Evolutionary conservation across 371 early-diverging fungal genomes (phyloP), one percentile per base, ranked within the genome.

Genomic region (Smittium culicis): DNA sequence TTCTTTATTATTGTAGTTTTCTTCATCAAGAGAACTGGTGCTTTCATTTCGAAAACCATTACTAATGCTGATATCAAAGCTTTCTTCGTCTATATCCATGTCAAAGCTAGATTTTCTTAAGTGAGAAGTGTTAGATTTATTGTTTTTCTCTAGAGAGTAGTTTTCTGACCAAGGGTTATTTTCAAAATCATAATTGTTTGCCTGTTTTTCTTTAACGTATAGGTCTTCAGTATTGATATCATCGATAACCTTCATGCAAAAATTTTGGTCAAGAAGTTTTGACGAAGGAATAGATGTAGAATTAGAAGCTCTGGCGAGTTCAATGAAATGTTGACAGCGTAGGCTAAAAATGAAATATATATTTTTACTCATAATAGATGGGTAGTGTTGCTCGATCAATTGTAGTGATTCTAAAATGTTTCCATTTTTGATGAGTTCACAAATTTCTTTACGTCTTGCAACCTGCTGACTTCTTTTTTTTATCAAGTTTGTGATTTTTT

Each of bases 301-400:
- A 57, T 62, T 62, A 25, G 35, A 11, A 35, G 20, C 54, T 1
- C 81, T 72, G 34, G 91, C 83, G 79, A 91, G 82, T 78, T 93
- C 93, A 14, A 93, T 76, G 72, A 93, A 93, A 70, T 88, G 84
- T 54, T 83, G 87, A 70, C 93, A 91, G 30, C 83, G 77, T 32
- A 95, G 79, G 65, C 83, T 83, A 67, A 93, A 89, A 34, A 78
- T 69, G 55, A 92, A 76, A 59, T 81, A 79, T 17, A 74, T 80
- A 68, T 88, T 80, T 20, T 72, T 70, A 8, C 72, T 61, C 16
- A 91, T 77, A 24, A 92, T 77, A 0, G 61, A 69, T 0, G 92
- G 89, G 71, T 85, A 91, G 54, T 78, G 74, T 2, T 73, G 63
- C 33, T 85, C 73, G 29, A 85, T 78, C 32, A 86, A 68, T 20